Percentiles rank a stretch among this genome's conserved stretches.
phyloP scores from a whole-genome alignment of 306 rosid species.

The Glycyrrhiza uralensis region DNA sequence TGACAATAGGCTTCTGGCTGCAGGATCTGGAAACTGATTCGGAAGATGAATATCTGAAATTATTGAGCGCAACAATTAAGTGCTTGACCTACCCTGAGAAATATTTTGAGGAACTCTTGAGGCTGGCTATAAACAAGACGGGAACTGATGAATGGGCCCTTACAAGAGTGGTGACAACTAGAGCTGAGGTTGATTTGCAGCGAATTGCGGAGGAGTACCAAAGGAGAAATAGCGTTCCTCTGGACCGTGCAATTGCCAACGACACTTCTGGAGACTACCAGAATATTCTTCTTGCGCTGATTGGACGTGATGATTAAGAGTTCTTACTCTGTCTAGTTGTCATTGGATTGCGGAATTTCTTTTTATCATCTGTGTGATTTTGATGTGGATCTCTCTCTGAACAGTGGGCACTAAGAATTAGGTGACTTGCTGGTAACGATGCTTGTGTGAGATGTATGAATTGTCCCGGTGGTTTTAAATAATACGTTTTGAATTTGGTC shows the following conservation, averaged over 20 bases:
- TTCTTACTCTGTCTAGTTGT: conserved; percentile 17
- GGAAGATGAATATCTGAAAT: conserved; percentile 59
- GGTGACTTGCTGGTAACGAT: background rate
- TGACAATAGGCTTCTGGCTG: conserved; percentile 24
- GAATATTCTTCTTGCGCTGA: conserved; percentile 65
- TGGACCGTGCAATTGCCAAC: conserved; percentile 53
- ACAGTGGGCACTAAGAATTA: background rate
- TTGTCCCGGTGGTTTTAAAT: background rate
- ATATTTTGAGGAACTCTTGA: conserved; percentile 56
- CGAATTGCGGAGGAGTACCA: conserved; percentile 76
- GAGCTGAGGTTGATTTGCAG: conserved; percentile 83
- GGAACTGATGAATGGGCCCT: conserved; percentile 89
- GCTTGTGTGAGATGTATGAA: background rate
- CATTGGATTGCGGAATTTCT: background rate
- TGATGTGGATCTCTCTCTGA: conserved; percentile 22
- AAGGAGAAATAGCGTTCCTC: conserved; percentile 71
- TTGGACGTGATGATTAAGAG: conserved; percentile 57
- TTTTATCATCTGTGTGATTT: background rate
- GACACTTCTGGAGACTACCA: conserved; percentile 78
- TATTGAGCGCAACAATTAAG: conserved; percentile 63
- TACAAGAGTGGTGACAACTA: conserved; percentile 73
- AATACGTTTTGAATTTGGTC: conserved; percentile 23
- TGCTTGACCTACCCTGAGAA: conserved; percentile 74
- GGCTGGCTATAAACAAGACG: conserved; percentile 61
- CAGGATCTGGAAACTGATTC: conserved; percentile 80